Conservation (phyloP, 805 yeast genomes). For the Cyberlindnera americana region DNA sequence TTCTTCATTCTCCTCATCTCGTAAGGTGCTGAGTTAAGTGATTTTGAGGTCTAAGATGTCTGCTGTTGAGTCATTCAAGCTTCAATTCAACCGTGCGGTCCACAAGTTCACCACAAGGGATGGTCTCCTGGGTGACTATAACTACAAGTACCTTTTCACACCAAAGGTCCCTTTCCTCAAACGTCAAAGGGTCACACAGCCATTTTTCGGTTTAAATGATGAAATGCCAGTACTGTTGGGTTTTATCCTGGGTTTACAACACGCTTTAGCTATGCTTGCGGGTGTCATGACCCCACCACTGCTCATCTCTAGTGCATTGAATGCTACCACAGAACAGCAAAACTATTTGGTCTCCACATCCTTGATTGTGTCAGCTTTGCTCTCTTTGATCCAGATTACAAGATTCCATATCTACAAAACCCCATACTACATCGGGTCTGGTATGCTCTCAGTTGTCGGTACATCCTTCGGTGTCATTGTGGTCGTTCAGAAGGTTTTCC, state of each 20-base stretch:
- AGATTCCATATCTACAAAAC: slow-evolving; percentile 75
- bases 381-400: slow-evolving; percentile 75
- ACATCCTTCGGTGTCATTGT: slow-evolving; percentile 86
- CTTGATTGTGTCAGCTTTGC: slow-evolving; percentile 65
- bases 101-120: slow-evolving; percentile 56
- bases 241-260: slow-evolving; percentile 78
- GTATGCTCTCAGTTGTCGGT: slow-evolving; percentile 84
- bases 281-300: slow-evolving; percentile 86
- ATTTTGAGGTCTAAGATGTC: too few relatives aligned
- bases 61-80: background rate
- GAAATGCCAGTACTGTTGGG: slow-evolving; percentile 81
- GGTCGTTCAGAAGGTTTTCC: slow-evolving; percentile 71
- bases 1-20: too few relatives aligned
- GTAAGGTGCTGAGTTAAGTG: too few relatives aligned
- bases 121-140: slow-evolving; percentile 84
- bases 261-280: slow-evolving; percentile 85
- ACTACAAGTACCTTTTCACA: slow-evolving; percentile 73
- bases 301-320: slow-evolving; percentile 62
- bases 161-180: slow-evolving; percentile 72
- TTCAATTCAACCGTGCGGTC: slow-evolving; percentile 1
- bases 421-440: slow-evolving; percentile 83
- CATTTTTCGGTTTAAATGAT: slow-evolving; percentile 77
- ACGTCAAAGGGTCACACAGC: slow-evolving; percentile 49
- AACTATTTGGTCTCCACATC: slow-evolving; percentile 72
- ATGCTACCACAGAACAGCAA: slow-evolving; percentile 45